A percentile compares a stretch with the other conserved stretches of the same genome.
phyloP scores from a whole-genome alignment of 2,329 filamentous ascomycete species.

The Cytospora schulzeri region DNA sequence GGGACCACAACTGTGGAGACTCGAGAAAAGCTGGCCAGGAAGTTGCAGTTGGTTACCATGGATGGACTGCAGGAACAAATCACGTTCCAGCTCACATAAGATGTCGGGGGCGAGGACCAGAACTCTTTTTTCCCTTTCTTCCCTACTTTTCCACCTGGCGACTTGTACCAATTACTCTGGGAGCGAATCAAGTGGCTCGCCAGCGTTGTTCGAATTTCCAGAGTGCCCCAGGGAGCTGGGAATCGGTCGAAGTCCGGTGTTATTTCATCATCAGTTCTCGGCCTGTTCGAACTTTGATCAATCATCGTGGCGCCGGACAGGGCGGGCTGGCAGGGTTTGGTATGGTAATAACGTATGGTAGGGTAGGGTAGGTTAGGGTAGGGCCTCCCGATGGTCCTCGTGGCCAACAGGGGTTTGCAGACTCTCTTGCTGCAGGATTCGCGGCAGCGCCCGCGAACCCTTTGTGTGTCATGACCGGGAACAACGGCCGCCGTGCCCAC shows the following conservation, averaged over 20 bases:
- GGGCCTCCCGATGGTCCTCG: slow-evolving; percentile 15
- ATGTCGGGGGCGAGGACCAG: background rate
- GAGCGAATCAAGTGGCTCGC: slow-evolving; percentile 14
- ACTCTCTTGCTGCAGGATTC: slow-evolving; percentile 23
- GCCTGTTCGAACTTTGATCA: slow-evolving; percentile 1
- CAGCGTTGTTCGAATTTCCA: background rate
- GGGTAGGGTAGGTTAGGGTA: background rate
- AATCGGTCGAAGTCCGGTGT: slow-evolving; percentile 20
- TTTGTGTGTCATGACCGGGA: slow-evolving; percentile 23
- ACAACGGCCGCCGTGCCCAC: slow-evolving; percentile 20
- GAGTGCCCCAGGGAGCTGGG: background rate
- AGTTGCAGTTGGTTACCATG: slow-evolving; percentile 8
- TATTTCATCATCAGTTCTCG: slow-evolving; percentile 4
- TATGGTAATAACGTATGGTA: background rate
- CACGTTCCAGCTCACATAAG: slow-evolving; percentile 5
- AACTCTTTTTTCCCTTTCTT: background rate
- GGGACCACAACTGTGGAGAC: slow-evolving; percentile 13
- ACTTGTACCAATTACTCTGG: background rate
- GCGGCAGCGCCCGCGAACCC: slow-evolving; percentile 27
- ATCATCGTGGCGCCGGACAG: background rate
- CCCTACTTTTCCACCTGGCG: no score
- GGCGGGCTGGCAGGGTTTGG: background rate
- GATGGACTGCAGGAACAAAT: slow-evolving; percentile 11
- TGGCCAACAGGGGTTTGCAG: slow-evolving; percentile 25
- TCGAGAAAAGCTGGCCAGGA: slow-evolving; percentile 5